These are phyloP conservation scores for Sphagnum fallax DNA, from an alignment of 228 moss, liverwort and hornwort species.

Conservation along the genomic window DNA sequence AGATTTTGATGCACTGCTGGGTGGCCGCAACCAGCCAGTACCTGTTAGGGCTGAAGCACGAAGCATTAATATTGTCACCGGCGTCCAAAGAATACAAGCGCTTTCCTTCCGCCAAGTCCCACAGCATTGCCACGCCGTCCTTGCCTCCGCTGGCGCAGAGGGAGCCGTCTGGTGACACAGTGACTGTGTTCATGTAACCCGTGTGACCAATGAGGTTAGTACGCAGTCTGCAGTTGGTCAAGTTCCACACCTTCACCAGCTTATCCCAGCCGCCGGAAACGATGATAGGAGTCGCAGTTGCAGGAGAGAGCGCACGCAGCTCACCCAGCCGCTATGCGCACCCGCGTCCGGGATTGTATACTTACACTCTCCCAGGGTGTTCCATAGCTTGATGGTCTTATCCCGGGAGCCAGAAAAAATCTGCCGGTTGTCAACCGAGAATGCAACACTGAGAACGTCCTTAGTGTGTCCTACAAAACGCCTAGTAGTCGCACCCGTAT, in stretches of 20 bases:
- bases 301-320: background rate
- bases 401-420: constrained; percentile 49
- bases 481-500: constrained; percentile 74
- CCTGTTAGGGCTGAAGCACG: constrained; percentile 49
- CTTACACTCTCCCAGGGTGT: constrained; percentile 83
- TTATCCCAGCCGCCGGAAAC: constrained; percentile 35
- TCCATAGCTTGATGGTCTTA: constrained; percentile 60
- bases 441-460: constrained; percentile 86
- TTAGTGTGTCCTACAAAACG: constrained; percentile 89
- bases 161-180: too few species aligned
- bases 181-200: too few species aligned
- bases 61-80: constrained; percentile 24
- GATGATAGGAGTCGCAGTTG: too few species aligned
- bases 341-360: constrained; percentile 96
- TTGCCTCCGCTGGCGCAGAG: constrained; percentile 34
- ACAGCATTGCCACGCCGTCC: constrained; percentile 50
- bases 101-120: constrained; percentile 33
- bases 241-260: constrained; percentile 48
- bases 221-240: constrained; percentile 50
- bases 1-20: constrained; percentile 52
- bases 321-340: constrained; percentile 92
- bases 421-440: constrained; percentile 44
- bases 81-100: too few species aligned
- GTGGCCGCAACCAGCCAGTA: constrained; percentile 15
- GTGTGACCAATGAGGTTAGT: background rate